Percentiles rank a stretch among this genome's conserved stretches.
These are phyloP conservation scores for Mercurialis annua DNA, from an alignment of 345 rosid genomes.

Conservation along the genomic window DNA sequence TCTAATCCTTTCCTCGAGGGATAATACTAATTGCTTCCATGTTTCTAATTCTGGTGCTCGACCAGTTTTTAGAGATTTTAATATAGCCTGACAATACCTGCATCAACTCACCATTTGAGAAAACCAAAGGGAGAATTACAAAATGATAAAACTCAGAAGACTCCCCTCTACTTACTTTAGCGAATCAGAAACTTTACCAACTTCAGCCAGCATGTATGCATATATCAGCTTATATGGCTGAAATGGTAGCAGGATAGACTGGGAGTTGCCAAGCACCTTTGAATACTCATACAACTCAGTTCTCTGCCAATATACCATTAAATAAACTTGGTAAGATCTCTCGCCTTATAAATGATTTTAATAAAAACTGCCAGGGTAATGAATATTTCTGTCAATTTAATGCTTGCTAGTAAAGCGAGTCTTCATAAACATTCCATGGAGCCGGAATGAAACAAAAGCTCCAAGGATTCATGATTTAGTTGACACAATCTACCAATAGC, in stretches of 20 bases:
- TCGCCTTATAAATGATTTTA: neutral
- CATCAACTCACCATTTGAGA: slow-evolving; percentile 27
- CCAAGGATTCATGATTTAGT: neutral
- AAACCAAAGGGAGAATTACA: slow-evolving; percentile 19
- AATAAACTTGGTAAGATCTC: slow-evolving; percentile 21
- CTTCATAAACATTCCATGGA: neutral
- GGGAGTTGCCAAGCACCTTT: slow-evolving; percentile 93
- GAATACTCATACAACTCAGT: slow-evolving; percentile 96
- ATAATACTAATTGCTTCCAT: slow-evolving; percentile 53
- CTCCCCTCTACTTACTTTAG: slow-evolving; percentile 57
- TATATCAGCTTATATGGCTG: slow-evolving; percentile 93
- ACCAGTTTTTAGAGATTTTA: slow-evolving; percentile 64
- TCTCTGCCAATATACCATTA: slow-evolving; percentile 58
- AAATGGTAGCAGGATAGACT: slow-evolving; percentile 76
- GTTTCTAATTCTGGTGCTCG: slow-evolving; percentile 66
- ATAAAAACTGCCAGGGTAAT: too few relatives aligned
- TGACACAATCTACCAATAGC: neutral
- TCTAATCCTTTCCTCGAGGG: slow-evolving; percentile 73
- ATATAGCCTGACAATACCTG: slow-evolving; percentile 77
- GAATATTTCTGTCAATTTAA: neutral
- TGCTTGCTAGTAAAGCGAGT: neutral
- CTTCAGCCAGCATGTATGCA: slow-evolving; percentile 98
- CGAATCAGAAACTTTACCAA: slow-evolving; percentile 89
- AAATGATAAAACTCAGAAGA: slow-evolving; percentile 2
- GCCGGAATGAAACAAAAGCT: neutral